Base-by-base conservation (phyloP, 306 rosid species). In the Corylus avellana region DNA sequence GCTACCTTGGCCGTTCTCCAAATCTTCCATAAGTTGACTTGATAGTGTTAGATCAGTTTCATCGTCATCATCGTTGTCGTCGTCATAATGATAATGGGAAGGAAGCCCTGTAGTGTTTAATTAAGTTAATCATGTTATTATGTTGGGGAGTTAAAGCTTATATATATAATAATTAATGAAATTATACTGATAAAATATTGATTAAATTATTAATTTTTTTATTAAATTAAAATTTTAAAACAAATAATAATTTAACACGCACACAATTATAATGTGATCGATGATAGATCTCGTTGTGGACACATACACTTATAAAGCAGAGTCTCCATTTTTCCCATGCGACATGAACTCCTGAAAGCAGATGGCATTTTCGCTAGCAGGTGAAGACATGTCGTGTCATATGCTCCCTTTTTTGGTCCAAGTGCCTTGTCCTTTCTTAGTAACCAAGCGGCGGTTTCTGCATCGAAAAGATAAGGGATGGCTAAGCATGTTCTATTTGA, bases 291-390 rank as follows among this genome's bases (percentile, higher is more conserved):
- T 22, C 25, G 25, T 22, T 22, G 25, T 22, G 25, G 25, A 22
- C 25, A 22, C 25, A 22, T 32, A 32, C 72, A 66, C 7, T 0
- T 5, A 16, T 18, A 3, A 13, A 66, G 50, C 25, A 37, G 22
- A 14, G 4, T 16, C 72, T 66, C 1, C 49, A 66, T 42, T 1
- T 14, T 39, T 48, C 12, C 6, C 6, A 35, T 7, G 71, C 3
- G 48, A 18, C 8, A 16, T 17, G 72, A 37, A 67, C 72, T 67
- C 50, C 13, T 0, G 29, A 39, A 67, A 39, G 50, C 25, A 39
- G 50, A 67, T 39, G 72, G 49, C 72, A 67, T 67, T 67, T 67
- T 67, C 14, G 72, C 72, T 17, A 67, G 72, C 6, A 37, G 25
- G 13, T 37, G 71, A 66, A 66, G 71, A 37, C 71, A 66, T 1